Conservation (phyloP, 345 rosid genomes). For the Linum lewisii region DNA sequence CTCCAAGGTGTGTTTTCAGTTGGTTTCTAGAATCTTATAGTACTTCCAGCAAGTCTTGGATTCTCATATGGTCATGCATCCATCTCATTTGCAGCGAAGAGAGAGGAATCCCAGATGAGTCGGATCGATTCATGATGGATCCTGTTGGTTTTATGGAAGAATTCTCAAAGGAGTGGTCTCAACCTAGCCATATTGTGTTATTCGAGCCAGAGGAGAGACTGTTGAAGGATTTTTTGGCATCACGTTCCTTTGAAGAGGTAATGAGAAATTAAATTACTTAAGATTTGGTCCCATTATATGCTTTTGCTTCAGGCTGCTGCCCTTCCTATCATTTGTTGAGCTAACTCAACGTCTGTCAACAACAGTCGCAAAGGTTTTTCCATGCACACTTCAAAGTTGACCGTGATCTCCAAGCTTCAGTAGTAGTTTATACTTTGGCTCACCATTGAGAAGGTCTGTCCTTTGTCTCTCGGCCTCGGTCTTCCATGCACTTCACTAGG, state of each 20-base stretch:
- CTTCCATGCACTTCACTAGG: no score
- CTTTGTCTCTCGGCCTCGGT: neutral
- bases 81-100: constrained; percentile 39
- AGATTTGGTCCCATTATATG: neutral
- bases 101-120: constrained; percentile 50
- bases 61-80: no score
- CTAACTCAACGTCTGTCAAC: neutral
- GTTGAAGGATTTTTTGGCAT: constrained; percentile 41
- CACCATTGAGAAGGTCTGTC: neutral
- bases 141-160: constrained; percentile 50
- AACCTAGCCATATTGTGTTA: constrained; percentile 62
- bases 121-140: constrained; percentile 65
- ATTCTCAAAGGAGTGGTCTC: constrained; percentile 49
- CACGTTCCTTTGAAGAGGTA: constrained; percentile 72
- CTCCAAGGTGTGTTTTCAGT: constrained; percentile 50
- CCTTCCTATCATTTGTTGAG: neutral
- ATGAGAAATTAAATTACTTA: neutral
- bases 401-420: constrained; percentile 77
- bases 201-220: constrained; percentile 60
- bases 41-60: no score
- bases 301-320: neutral
- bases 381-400: constrained; percentile 92
- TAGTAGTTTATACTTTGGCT: constrained; percentile 38
- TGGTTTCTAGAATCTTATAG: neutral
- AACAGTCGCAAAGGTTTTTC: constrained; percentile 39